Base-by-base conservation (phyloP, 768 basidiomycete species). In the Lyophyllum shimeji region DNA sequence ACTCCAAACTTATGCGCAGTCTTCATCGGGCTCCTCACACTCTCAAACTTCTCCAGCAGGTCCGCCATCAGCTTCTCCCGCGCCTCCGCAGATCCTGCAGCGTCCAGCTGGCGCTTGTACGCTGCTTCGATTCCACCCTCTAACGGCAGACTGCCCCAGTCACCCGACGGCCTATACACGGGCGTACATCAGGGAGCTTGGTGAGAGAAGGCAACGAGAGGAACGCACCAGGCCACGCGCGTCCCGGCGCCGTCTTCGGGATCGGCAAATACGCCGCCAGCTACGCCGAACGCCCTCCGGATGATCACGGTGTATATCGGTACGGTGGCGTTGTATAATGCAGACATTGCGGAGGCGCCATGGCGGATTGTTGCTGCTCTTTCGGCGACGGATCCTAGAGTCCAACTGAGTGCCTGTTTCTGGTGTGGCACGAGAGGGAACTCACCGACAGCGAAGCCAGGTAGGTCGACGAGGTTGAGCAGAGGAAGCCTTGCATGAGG, bases 61-160 rank as follows among this genome's bases (percentile, higher is more conserved):
- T 69, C 69, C 11, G 56, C 55, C 71, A 73, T 75, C 2, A 74
- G 55, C 43, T 70, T 63, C 40, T 74, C 71, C 18, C 73, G 69
- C 12, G 63, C 69, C 50, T 74, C 71, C 15, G 62, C 59, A 6
- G 71, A 67, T 0, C 57, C 55, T 11, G 64, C 62, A 17, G 66
- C 57, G 25, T 76, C 71, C 0, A 76, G 63, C 50, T 72, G 69
- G 23, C 75, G 71, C 42, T 76, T 76, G 53, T 74, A 76, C 0
- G 74, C 75, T 11, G 75, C 74, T 65, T 76, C 73, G 18, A 75
- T 70, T 2, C 75, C 74, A 21, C 74, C 75, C 64, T 75, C 75
- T 9, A 76, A 61, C 3, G 75, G 75, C 27, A 76, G 65, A 53
- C 71, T 73, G 34, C 74, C 75, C 75, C 74, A 76, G 56, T 76